Evolutionary conservation across 352 stramenopile genomes (phyloP), one percentile per base, ranked within the genome.

Genomic region (Phytophthora cryptogea): DNA sequence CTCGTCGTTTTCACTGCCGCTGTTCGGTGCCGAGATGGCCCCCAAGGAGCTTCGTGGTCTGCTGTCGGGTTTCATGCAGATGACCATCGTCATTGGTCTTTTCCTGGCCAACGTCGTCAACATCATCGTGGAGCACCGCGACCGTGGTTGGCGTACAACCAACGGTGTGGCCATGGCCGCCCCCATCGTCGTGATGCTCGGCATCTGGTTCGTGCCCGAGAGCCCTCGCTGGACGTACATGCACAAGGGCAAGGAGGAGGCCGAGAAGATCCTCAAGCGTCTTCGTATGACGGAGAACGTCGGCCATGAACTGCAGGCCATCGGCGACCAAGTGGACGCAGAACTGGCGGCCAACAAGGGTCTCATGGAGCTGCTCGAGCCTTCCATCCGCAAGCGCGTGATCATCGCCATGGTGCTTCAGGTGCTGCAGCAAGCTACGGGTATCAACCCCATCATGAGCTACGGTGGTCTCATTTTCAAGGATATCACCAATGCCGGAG

Each of bases 51-150:
- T 59, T 8, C 52, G 52, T 9, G 52, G 52, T 10, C 9, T 59
- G 5, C 40, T 59, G 5, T 60, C 53, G 6, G 53, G 53, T n/a
- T 60, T 60, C 53, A 60, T 60, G 53, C 53, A 60, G 42, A 72
- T 70, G 59, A 66, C 65, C 23, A 42, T 64, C 51, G 64, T 72
- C 31, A 76, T 50, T 4, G 67, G 67, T 13, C 48, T 76, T n/a
- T 52, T 72, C 43, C 49, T 76, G 10, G 59, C 67, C 23, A 71
- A 71, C 49, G 52, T 72, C 39, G 55, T 74, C 4, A 77, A 74
- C 58, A 26, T 61, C 8, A 54, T 69, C 28, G 47, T 77, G 5
- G 37, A 71, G 45, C 17, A 69, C 54, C 17, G 46, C 11, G 40
- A 50, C 31, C 47, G 55, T 13, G 65, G 69, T 20, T 77, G 69